Evolutionary conservation across 116 monocot species (phyloP), one percentile per base, ranked within the genome.

Genomic region (Cymodocea nodosa): DNA sequence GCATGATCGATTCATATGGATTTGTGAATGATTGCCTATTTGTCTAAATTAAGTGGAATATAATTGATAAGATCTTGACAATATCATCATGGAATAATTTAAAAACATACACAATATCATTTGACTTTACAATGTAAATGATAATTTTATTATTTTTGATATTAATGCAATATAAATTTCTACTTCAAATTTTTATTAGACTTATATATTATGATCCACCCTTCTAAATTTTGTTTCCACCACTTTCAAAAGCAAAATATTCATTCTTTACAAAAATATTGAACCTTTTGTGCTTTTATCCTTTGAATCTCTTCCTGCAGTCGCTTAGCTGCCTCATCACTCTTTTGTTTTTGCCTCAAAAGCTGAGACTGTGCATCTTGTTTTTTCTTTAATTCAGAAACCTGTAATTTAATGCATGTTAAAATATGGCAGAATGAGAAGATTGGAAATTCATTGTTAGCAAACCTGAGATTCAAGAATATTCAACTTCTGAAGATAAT

Each of bases 221-320:
- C 30, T 30, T 30, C 30, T 30, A 3, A 30, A 1, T 30, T 30
- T 30, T 1, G 30, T 30, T 30, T 30, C 30, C 30, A 30, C 30
- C 59, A 59, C 14, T 59, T 59, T 59, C 23, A 24, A 23, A 59
- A 30, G 0, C 24, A 23, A 22, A 62, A 9, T 48, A 39, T 44
- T 7, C 0, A 10, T 19, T 44, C 17, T 19, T 0, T 49, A 36
- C 2, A 6, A 7, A 63, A 37, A 37, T 5, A 22, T 4, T 1
- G 34, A 35, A 94, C 94, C 85, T 97, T 97, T 48, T 97, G 97
- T 77, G 90, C 59, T 49, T 90, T 97, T 59, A 97, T 97, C 61
- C 80, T 85, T 20, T 83, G 90, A 60, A 97, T 97, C 63, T 97
- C 97, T 22, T 97, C 97, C 48, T 90, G 87, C 52, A 97, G 73